Conservation (phyloP, 225 moss, liverwort and hornwort genomes). For the Pseudisothecium myosuroides region DNA sequence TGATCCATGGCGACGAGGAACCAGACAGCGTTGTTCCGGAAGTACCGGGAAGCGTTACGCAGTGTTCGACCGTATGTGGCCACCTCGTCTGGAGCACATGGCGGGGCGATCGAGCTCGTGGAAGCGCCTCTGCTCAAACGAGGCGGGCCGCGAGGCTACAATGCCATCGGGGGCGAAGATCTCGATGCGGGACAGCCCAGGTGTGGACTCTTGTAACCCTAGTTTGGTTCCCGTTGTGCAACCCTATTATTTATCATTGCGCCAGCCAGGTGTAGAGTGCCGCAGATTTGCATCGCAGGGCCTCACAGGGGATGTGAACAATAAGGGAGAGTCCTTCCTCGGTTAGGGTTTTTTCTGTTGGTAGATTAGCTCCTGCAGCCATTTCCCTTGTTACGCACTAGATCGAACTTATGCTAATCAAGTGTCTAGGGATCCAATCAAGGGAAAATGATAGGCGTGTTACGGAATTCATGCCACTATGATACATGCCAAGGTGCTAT, state of each 20-base stretch:
- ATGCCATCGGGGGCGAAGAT: conserved; percentile 65
- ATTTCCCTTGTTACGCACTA: background rate
- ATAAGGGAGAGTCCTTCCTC: background rate
- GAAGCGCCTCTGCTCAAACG: conserved; percentile 69
- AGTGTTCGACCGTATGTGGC: conserved; percentile 67
- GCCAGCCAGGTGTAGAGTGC: background rate
- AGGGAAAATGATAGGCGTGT: background rate
- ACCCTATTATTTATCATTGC: background rate
- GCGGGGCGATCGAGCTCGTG: conserved; percentile 80
- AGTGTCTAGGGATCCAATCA: background rate
- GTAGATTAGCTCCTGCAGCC: background rate
- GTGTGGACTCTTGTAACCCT: conserved; percentile 6
- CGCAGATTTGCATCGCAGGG: background rate
- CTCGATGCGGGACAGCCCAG: conserved; percentile 48
- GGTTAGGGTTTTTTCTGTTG: conserved; percentile 19
- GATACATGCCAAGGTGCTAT: background rate
- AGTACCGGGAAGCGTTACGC: conserved; percentile 85
- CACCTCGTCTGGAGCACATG: conserved; percentile 16
- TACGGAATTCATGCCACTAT: background rate
- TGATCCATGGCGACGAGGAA: conserved; percentile 87
- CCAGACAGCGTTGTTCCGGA: conserved; percentile 90
- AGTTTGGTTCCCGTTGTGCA: background rate
- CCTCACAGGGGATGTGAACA: background rate
- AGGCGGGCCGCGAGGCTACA: conserved; percentile 63
- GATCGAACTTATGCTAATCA: background rate